A percentile compares a stretch with the other conserved stretches of the same genome.
Evolutionary conservation across 108 stramenopile genomes (phyloP).

Genomic region (Pseudonitzschia delicatissima): DNA sequence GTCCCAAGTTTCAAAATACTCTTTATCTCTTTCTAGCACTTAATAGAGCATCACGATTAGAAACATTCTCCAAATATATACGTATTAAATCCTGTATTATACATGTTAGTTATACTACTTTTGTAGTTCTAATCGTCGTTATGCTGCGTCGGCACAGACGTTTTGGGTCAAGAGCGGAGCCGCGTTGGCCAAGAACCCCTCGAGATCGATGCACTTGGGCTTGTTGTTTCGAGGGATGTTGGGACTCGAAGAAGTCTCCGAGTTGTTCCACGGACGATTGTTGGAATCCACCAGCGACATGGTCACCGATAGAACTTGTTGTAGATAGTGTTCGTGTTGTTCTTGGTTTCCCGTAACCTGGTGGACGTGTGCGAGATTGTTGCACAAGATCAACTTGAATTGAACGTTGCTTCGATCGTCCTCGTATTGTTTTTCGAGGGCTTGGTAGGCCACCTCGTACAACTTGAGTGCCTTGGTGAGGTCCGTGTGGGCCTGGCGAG

Average conservation of each 20-base stretch:
- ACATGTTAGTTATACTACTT: too few species aligned
- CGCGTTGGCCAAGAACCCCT: background rate
- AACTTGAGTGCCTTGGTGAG: background rate
- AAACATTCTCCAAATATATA: too few species aligned
- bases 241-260: too few species aligned
- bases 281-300: background rate
- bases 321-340: background rate
- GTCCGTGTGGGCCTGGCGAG: background rate
- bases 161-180: background rate
- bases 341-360: background rate
- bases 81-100: too few species aligned
- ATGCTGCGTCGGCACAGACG: background rate
- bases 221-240: background rate
- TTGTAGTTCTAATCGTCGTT: too few species aligned
- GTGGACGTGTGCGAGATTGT: background rate
- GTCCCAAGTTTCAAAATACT: too few species aligned
- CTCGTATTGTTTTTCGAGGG: background rate
- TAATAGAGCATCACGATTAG: too few species aligned
- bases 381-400: background rate
- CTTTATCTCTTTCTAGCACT: too few species aligned
- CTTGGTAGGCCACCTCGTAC: background rate
- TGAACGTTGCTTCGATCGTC: background rate
- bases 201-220: background rate
- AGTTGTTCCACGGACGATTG: background rate
- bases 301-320: background rate